Evolutionary conservation across 768 basidiomycete genomes (phyloP).

Genomic region (Suillus lakei): DNA sequence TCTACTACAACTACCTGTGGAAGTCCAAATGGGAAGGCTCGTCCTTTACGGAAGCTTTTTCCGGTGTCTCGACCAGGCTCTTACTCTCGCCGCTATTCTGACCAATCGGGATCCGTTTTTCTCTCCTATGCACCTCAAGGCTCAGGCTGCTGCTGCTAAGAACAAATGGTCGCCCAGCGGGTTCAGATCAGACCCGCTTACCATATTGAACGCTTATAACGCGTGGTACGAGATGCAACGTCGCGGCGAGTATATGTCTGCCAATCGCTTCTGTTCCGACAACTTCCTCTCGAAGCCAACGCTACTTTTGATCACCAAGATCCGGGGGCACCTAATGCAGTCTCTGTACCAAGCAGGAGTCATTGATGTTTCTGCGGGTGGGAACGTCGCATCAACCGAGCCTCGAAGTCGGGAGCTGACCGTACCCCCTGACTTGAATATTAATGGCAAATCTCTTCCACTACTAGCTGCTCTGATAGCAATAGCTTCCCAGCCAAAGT

Average conservation of each 20-base stretch:
- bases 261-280: slow-evolving; percentile 77
- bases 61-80: slow-evolving; percentile 84
- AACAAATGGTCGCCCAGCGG: slow-evolving; percentile 76
- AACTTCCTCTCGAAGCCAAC: slow-evolving; percentile 93
- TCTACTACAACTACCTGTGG: slow-evolving; percentile 87
- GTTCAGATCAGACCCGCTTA: slow-evolving; percentile 86
- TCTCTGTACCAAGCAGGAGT: slow-evolving; percentile 81
- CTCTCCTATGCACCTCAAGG: slow-evolving; percentile 76
- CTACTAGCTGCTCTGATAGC: slow-evolving; percentile 84
- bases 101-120: slow-evolving; percentile 92
- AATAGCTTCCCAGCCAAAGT: slow-evolving; percentile 88
- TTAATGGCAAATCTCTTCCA: slow-evolving; percentile 74
- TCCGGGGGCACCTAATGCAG: slow-evolving; percentile 78
- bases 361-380: slow-evolving; percentile 80
- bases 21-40: slow-evolving; percentile 87
- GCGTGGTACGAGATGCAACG: slow-evolving; percentile 78
- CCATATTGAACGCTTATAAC: slow-evolving; percentile 80
- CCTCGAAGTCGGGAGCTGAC: slow-evolving; percentile 39
- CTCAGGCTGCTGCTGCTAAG: slow-evolving; percentile 73
- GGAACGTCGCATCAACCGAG: slow-evolving; percentile 37
- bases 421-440: slow-evolving; percentile 72
- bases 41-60: slow-evolving; percentile 92
- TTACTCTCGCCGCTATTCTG: slow-evolving; percentile 91
- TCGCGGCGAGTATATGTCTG: slow-evolving; percentile 62
- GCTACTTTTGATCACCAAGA: slow-evolving; percentile 77